Percentiles rank a stretch among this genome's conserved stretches.
Conservation (phyloP, 345 rosid species). For the Sisymbrium irio region DNA sequence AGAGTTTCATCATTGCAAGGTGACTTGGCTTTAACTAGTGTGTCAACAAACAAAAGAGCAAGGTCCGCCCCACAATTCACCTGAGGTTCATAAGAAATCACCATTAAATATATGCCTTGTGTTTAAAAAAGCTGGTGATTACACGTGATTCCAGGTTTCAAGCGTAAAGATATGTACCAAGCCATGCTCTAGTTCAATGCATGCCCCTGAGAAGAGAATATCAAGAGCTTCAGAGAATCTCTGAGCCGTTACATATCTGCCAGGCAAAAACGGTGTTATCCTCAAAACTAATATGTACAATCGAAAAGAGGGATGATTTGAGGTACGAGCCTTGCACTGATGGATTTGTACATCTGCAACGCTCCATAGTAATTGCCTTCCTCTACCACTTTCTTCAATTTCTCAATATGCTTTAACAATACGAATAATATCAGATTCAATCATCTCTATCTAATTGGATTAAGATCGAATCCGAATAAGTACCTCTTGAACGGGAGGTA, state of each 20-base stretch:
- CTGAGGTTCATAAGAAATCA: conserved; percentile 38
- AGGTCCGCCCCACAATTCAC: conserved; percentile 92
- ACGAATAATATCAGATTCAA: conserved; percentile 4
- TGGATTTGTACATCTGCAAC: conserved; percentile 94
- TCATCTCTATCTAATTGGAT: too few species aligned
- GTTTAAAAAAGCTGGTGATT: neutral
- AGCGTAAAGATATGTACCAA: too few species aligned
- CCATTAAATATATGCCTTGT: neutral
- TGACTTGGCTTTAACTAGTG: conserved; percentile 69
- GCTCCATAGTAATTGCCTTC: conserved; percentile 94
- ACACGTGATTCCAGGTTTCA: conserved; percentile 1
- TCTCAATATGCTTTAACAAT: conserved; percentile 66
- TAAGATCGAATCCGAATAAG: too few species aligned
- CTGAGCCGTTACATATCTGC: conserved; percentile 71
- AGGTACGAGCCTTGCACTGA: conserved; percentile 65
- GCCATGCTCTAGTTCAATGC: conserved; percentile 65
- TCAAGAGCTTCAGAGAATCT: conserved; percentile 82
- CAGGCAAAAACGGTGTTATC: too few species aligned
- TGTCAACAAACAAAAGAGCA: conserved; percentile 67
- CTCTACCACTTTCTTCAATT: conserved; percentile 64
- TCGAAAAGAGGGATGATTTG: neutral
- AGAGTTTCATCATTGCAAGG: conserved; percentile 61
- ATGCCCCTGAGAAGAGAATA: conserved; percentile 78
- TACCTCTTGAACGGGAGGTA: conserved; percentile 91
- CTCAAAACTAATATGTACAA: too few species aligned